phyloP scores from a whole-genome alignment of 1,139 yeast genomes.

The Wickerhamomyces sp. region DNA sequence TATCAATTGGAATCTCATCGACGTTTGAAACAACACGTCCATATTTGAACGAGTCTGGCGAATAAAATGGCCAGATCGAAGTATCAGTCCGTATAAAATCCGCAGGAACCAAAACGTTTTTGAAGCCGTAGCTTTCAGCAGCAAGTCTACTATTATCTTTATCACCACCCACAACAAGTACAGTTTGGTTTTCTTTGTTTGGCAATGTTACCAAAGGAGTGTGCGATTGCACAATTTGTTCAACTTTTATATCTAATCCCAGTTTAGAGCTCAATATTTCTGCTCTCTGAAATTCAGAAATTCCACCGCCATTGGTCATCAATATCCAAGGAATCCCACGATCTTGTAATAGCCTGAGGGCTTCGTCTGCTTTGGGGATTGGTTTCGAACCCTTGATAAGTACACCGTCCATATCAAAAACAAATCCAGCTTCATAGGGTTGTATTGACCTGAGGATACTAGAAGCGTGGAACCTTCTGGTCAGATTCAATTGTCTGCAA shows the following conservation, averaged over 20 bases:
- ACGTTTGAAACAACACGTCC: constrained; percentile 32
- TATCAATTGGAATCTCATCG: constrained; percentile 57
- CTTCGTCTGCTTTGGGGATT: constrained; percentile 62
- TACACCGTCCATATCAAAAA: constrained; percentile 80
- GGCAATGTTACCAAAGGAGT: constrained; percentile 77
- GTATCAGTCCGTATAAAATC: constrained; percentile 62
- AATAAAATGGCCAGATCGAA: constrained; percentile 71
- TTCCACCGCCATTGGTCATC: constrained; percentile 93
- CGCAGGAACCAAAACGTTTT: constrained; percentile 69
- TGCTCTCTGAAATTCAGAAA: constrained; percentile 59
- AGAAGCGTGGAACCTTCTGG: constrained; percentile 8
- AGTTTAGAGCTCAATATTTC: constrained; percentile 49
- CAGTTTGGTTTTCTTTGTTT: constrained; percentile 45
- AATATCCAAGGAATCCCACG: constrained; percentile 73
- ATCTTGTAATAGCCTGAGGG: constrained; percentile 53
- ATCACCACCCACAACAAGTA: constrained; percentile 82
- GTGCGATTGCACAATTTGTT: constrained; percentile 84
- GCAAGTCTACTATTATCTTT: constrained; percentile 65
- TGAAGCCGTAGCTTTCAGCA: constrained; percentile 76
- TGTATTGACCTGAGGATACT: constrained; percentile 8
- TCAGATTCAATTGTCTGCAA: background rate
- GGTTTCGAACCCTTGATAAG: constrained; percentile 70
- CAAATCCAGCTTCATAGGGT: constrained; percentile 28
- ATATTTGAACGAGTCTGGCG: constrained; percentile 44
- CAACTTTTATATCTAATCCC: constrained; percentile 45